Evolutionary conservation across 1,139 yeast genomes (phyloP), one percentile per base, ranked within the genome.

Genomic region (Geotrichum candidum): DNA sequence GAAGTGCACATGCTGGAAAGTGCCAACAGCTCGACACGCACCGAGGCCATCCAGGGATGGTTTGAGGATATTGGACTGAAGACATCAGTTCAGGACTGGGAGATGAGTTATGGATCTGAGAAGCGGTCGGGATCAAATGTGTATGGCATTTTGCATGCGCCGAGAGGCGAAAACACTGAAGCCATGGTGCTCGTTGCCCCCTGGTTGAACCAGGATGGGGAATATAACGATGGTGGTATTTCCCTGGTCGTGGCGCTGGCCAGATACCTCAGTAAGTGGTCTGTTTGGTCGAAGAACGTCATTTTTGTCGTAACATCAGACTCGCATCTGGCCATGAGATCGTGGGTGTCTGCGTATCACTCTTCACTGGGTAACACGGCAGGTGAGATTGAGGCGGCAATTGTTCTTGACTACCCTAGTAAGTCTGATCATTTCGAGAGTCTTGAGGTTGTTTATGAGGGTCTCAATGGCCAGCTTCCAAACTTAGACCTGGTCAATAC

Each of bases 261-360:
- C 0, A 80, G 94, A 65, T 94, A 88, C 74, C 88, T 94, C 73
- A 81, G 84, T 58, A 80, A 90, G 66, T 85, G 96, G 88, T 87
- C 96, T 10, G 84, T 95, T 18, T 94, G 99, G 99, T 90, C 97
- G 29, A 95, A 94, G 72, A 95, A 94, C 71, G 87, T 95, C 66
- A 87, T 95, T 41, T 77, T 94, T 61, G 96, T 94, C 22, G 83
- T 90, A 62, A 91, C 97, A 3, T 84, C 85, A 57, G 86, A 91
- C 70, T 84, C 88, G 1, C 84, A 83, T 56, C 78, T 79, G 54
- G 84, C 96, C 0, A 78, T 94, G 64, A 78, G 97, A 65, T 78
- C 86, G 0, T 95, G 98, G 98, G 97, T 94, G 3, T 90, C 89
- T 64, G 97, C 96, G 0, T 95, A 95, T 73, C 98, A 95, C 71